Percentiles rank a stretch among this genome's conserved stretches.
phyloP scores from a whole-genome alignment of 108 stramenopile genomes.

The Fragilaria radians region DNA sequence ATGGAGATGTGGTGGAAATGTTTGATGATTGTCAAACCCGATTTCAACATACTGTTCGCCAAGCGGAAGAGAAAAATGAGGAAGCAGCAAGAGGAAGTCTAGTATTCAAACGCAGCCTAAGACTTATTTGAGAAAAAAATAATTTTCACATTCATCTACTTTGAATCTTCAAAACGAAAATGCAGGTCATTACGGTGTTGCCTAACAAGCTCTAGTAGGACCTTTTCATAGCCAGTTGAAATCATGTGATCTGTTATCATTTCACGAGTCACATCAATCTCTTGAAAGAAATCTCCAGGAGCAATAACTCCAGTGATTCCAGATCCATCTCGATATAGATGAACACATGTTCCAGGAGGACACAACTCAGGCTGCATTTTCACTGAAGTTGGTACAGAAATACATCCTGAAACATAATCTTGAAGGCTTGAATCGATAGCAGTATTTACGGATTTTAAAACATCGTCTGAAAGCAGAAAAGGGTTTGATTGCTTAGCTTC shows the following conservation, averaged over 20 bases:
- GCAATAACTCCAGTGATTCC: conserved; percentile 12
- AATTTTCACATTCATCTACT: not conserved
- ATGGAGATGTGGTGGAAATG: conserved; percentile 61
- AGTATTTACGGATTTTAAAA: not conserved
- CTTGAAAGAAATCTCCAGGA: conserved; percentile 23
- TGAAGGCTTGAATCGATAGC: conserved; percentile 3
- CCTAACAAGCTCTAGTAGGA: conserved; percentile 17
- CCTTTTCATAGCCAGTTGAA: conserved; percentile 18
- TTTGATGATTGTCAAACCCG: conserved; percentile 37
- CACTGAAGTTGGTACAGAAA: not conserved
- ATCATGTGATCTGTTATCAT: conserved; percentile 34
- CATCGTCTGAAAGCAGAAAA: conserved; percentile 7
- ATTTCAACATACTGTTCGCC: conserved; percentile 52
- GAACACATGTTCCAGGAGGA: conserved; percentile 36
- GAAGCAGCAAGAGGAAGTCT: conserved; percentile 34
- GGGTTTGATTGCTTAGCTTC: not conserved
- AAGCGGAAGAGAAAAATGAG: conserved; percentile 33
- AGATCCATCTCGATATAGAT: conserved; percentile 34
- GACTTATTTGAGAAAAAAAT: not conserved
- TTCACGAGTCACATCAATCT: conserved; percentile 22
- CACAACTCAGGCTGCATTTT: conserved; percentile 15
- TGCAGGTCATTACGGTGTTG: conserved; percentile 10
- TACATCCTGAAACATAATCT: conserved; percentile 4
- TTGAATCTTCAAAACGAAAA: conserved; percentile 13
- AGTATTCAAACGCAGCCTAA: conserved; percentile 38